Conservation (phyloP, 169 alveolate species). For the Eimeria necatrix region DNA sequence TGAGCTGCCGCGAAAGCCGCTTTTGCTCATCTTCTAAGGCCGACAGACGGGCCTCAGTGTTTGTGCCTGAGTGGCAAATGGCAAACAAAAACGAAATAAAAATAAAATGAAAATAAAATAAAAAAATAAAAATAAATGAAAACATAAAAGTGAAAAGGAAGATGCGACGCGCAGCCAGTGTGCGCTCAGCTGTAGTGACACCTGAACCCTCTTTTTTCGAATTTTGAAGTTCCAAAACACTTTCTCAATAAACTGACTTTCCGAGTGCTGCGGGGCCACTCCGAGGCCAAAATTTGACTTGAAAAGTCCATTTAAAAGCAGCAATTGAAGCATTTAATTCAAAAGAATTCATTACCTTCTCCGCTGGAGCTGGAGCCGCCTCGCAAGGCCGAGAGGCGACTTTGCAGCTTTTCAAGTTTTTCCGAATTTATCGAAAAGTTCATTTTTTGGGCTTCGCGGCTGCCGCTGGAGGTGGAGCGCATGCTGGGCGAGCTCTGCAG, state of each 20-base stretch:
- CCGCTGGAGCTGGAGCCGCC: not conserved
- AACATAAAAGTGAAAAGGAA: not conserved
- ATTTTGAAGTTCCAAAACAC: too few species aligned
- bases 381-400: not conserved
- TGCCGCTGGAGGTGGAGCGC: not conserved
- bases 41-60: constrained; percentile 28
- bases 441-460: not conserved
- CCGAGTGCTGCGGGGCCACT: too few species aligned
- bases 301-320: too few species aligned
- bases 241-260: too few species aligned
- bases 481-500: not conserved
- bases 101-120: not conserved
- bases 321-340: too few species aligned
- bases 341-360: not conserved
- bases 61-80: not conserved
- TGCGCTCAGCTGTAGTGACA: too few species aligned
- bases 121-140: not conserved
- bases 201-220: too few species aligned
- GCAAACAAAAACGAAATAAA: too few species aligned
- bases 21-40: constrained; percentile 31
- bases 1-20: constrained; percentile 37
- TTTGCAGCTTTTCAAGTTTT: constrained; percentile 21
- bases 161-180: too few species aligned
- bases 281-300: too few species aligned
- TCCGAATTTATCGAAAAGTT: not conserved